Base-by-base conservation (phyloP, 305 asterid species). In the Fraxinus paxiana region DNA sequence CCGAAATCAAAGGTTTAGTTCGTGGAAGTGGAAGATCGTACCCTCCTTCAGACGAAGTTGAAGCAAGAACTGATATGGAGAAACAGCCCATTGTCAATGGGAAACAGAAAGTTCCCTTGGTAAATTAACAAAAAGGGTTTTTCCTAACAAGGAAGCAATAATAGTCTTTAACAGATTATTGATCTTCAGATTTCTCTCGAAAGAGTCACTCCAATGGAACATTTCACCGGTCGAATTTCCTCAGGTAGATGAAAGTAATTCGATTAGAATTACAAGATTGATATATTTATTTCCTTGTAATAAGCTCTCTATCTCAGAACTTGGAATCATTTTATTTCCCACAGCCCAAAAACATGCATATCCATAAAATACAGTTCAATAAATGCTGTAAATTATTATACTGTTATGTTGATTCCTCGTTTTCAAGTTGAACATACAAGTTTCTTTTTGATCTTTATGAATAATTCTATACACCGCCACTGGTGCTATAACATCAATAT, bases 1-100 rank as follows among this genome's bases (percentile, higher is more conserved):
- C 89, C 12, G 54, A 37, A 37, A 92, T 95, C 82, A 93, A 93
- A 86, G 90, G 85, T 83, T 96, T 93, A 13, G 85, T 95, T 34
- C 78, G 79, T 4, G 82, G 94, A 10, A 95, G 98, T 77, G 98
- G 98, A 59, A 89, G 98, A 84, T 92, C 92, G 18, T 87, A 77
- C 83, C 98, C 98, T 22, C 82, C 86, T 76, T 54, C 79, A 2
- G 72, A 80, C 75, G 88, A 84, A 6, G 76, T 76, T 33, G 88
- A 88, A 70, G 61, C 88, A 59, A 74, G 9, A 26, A 74, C 13
- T 31, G 84, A 80, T 31, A 82, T 83, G 59, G 84, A 67, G 15
- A 83, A 88, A 85, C 86, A 84, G 83, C 86, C 63, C 33, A 80
- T 79, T 8, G 82, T 81, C 6, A 83, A 81, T 30, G 86, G 79